Evolutionary conservation across 2,329 filamentous ascomycete genomes (phyloP), one percentile per base, ranked within the genome.

Genomic region (Cryphonectria carpinicola): DNA sequence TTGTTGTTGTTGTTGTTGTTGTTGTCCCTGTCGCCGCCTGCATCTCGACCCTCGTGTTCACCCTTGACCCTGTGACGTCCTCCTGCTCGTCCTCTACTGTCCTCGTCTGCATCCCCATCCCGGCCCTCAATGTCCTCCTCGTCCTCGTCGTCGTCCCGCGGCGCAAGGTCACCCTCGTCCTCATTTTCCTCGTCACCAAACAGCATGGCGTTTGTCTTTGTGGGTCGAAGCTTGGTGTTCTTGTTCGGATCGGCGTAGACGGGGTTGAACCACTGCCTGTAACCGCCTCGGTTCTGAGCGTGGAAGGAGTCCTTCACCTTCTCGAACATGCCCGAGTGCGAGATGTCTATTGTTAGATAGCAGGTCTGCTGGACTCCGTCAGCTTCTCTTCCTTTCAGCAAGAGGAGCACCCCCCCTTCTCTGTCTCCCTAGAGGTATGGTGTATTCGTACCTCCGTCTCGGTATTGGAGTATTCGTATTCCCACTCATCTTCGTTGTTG

Each of bases 391-490:
- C 22, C 46, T 49, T 2, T 49, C 14, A n/a, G n/a, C n/a, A n/a
- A n/a, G n/a, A n/a, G n/a, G n/a, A n/a, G n/a, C n/a, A n/a, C n/a
- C 6, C 14, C 19, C 43, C 32, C 2, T 32, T 46, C 17, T 46
- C 43, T 46, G 1, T 46, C 4, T 22, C 43, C 17, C 17, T 1
- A 49, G 19, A n/a, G 22, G 22, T n/a, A n/a, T n/a, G 22, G 22
- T n/a, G 22, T 4, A 17, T 6, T 56, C 75, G 25, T 71, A 88
- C 89, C 82, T 91, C 89, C 19, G 84, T 89, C 75, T 91, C 88
- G 0, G 87, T 89, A 3, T 82, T 79, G 0, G 89, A 91, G 76
- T 91, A 91, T 74, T 91, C 89, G 74, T 90, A 91, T 76, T 91
- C 89, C 88, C 88, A 91, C 66, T 90, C 88, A 19, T 84, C 84